Evolutionary conservation across 805 yeast genomes (phyloP).

Genomic region (Clavispora asparagi): DNA sequence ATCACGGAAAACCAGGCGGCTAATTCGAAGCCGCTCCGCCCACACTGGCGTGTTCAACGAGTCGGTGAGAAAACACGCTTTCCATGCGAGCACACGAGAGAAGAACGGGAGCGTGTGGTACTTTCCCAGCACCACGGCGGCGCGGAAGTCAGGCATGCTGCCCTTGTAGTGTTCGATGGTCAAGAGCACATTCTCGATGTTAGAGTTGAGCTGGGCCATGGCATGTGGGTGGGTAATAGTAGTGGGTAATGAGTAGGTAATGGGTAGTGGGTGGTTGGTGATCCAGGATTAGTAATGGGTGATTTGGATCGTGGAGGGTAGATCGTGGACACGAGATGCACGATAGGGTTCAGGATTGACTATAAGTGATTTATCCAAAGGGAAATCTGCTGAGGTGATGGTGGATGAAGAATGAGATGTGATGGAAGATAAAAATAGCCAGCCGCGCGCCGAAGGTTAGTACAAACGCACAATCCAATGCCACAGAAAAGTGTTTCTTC

Average conservation of each 20-base stretch:
- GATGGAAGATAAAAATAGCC: neutral
- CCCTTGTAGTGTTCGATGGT: conserved; percentile 35
- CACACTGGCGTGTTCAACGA: conserved; percentile 30
- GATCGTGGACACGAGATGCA: too few species aligned
- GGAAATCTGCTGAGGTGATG: too few species aligned
- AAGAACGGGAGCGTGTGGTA: conserved; percentile 19
- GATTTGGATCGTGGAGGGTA: too few species aligned
- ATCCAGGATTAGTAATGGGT: neutral
- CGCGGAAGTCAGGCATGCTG: conserved; percentile 19
- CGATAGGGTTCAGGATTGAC: too few species aligned
- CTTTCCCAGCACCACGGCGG: conserved; percentile 24
- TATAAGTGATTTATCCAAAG: too few species aligned
- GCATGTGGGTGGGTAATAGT: neutral
- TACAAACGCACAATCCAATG: too few species aligned
- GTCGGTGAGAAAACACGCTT: conserved; percentile 31
- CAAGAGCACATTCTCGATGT: conserved; percentile 31
- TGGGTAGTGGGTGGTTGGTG: neutral
- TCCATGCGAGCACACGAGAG: conserved; percentile 35
- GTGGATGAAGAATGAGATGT: too few species aligned
- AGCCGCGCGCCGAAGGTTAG: neutral
- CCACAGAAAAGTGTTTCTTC: too few species aligned
- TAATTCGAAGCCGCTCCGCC: conserved; percentile 23
- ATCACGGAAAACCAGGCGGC: conserved; percentile 32
- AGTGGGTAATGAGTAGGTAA: neutral
- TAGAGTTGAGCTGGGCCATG: conserved; percentile 28